Evolutionary conservation across 2,329 filamentous ascomycete genomes (phyloP), one percentile per base, ranked within the genome.

Genomic region (Hyphodiscus sp.): DNA sequence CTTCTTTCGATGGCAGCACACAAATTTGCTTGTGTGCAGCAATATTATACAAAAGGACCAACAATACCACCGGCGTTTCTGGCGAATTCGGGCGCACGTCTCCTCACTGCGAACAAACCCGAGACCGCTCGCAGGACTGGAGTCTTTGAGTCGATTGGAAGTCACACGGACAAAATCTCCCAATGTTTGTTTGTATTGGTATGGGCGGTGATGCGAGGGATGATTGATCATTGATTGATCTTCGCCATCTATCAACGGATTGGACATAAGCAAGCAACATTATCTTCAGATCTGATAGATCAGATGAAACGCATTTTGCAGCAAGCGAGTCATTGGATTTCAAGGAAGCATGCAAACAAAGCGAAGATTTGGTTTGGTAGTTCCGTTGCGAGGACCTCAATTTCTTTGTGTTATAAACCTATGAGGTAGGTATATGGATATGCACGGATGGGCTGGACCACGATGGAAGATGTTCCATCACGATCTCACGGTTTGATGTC

Each of bases 1-100:
- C 38, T 44, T 23, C 29, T 47, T 30, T 42, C 19, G 33, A 26
- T 16, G 45, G 26, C 20, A 53, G 30, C 43, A 43, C 43, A 38
- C 19, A 45, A 43, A 49, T 23, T 50, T 50, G 50, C 43, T 49
- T 47, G 33, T 49, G 55, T 46, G 55, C 33, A 38, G 11, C 8
- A 26, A 38, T 10, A 38, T 38, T 38, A 2, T n/a, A 38, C 5
- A 38, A 52, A 50, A 50, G 45, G 49, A 50, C 49, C 52, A 26
- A 23, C 16, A 46, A n/a, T 26, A 46, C 45, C 26, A n/a, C 2
- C 10, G 45, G 45, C 45, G 19, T 29, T 46, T 29, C n/a, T 2
- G 16, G 45, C 19, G 20, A 26, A 46, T 13, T 26, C 29, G 16
- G 45, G 45, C 45, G 45, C 45, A 46, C 5, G 20, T 5, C 33